phyloP scores from a whole-genome alignment of 768 basidiomycete species.

The Leccinum longicurvipes region DNA sequence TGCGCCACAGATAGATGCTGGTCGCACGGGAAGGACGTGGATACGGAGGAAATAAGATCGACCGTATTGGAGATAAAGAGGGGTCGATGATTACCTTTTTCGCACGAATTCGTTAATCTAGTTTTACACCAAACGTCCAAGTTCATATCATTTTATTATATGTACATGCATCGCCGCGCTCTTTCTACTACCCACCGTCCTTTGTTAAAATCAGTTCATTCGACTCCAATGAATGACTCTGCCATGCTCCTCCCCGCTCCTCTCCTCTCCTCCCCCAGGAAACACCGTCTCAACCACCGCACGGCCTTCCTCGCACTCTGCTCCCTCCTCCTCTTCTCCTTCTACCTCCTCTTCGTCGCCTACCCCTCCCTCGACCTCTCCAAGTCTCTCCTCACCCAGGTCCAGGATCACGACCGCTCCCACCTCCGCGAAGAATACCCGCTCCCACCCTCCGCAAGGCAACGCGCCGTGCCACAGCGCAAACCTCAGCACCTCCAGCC shows the following conservation, averaged over 20 bases:
- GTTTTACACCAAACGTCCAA: neutral
- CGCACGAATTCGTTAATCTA: neutral
- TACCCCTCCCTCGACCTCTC: conserved; percentile 40
- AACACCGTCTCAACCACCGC: conserved; percentile 46
- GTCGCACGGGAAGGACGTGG: neutral
- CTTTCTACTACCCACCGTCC: conserved; percentile 12
- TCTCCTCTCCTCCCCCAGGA: conserved; percentile 18
- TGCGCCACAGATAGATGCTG: no score
- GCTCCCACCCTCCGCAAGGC: conserved; percentile 16
- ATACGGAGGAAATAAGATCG: neutral
- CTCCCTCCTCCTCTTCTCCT: conserved; percentile 47
- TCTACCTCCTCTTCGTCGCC: conserved; percentile 55
- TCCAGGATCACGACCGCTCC: conserved; percentile 8
- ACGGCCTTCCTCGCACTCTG: conserved; percentile 54
- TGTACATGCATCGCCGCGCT: conserved; percentile 29
- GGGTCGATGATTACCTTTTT: neutral
- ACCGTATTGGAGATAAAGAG: neutral
- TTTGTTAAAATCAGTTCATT: conserved; percentile 14
- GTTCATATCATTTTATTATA: neutral
- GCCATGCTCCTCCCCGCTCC: conserved; percentile 33
- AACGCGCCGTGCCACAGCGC: conserved; percentile 16
- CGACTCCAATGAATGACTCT: neutral
- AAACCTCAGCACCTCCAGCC: conserved; percentile 12
- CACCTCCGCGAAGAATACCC: conserved; percentile 15
- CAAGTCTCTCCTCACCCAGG: conserved; percentile 30